Base-by-base conservation (phyloP, 2,329 filamentous ascomycete species). In the Lachnellula occidentalis region DNA sequence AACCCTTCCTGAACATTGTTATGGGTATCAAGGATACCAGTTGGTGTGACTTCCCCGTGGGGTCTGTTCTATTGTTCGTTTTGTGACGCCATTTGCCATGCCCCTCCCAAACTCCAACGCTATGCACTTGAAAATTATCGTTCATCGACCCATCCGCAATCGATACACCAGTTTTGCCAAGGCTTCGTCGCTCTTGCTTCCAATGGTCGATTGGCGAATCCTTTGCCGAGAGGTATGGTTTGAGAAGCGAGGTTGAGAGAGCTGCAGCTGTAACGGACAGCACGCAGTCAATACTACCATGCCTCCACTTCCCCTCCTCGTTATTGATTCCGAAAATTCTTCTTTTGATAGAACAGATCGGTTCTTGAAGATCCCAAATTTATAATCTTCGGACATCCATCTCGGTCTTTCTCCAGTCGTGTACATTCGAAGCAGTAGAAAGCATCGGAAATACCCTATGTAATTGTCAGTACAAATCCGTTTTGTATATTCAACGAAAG, bases 341-440 rank as follows among this genome's bases (percentile, higher is more conserved):
- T 89, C 72, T 88, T 88, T 56, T 64, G 65, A 58, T 66, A 69
- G 54, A 69, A 70, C 74, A 97, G 79, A 80, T 99, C 94, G 68
- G 94, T 99, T 74, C 94, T 85, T 56, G 88, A 94, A 78, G 89
- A 95, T 42, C 94, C 94, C 69, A 99, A 75, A 71, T 99, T 99
- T 70, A 99, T 97, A 73, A 99, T 99, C 83, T 99, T 99, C 51
- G 94, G 94, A 73, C 94, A 99, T 2, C 94, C 94, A 70, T 99
- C 94, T 58, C 94, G 80, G 71, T 99, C 94, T 75, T 97, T 99
- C 72, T 99, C 94, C 15, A 99, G 76, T 7, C 94, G 82, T 56
- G 94, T 99, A 72, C 94, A 99, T 75, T 99, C 94, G 70, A 97
- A 97, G 78, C 94, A 99, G 78, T 99, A 99, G 74, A 97, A 97